These are phyloP conservation scores for Lichtheimia ramosa DNA, from an alignment of 371 early-diverging fungal species.

Conservation along the genomic window DNA sequence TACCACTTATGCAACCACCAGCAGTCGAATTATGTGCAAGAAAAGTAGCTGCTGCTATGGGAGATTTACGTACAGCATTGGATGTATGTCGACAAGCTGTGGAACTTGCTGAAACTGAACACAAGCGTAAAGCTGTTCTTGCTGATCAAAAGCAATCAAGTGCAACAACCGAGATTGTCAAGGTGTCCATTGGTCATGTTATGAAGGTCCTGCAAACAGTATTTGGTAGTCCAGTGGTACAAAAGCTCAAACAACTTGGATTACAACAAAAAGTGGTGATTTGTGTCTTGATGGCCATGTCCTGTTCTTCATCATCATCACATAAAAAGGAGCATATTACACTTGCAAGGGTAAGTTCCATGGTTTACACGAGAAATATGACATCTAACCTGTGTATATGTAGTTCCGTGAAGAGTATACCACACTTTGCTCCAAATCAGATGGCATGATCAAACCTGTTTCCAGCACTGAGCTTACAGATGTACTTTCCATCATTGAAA, in stretches of 20 bases:
- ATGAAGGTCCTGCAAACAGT: slow-evolving; percentile 67
- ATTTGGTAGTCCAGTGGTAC: slow-evolving; percentile 63
- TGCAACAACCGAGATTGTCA: slow-evolving; percentile 39
- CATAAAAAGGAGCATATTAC: slow-evolving; percentile 42
- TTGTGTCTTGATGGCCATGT: slow-evolving; percentile 48
- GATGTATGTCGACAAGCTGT: slow-evolving; percentile 89
- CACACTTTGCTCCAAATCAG: slow-evolving; percentile 37
- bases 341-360: slow-evolving; percentile 43
- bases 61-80: slow-evolving; percentile 89
- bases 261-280: slow-evolving; percentile 84
- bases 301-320: slow-evolving; percentile 21
- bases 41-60: slow-evolving; percentile 88
- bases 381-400: slow-evolving; percentile 16
- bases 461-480: slow-evolving; percentile 78
- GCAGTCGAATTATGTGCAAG: slow-evolving; percentile 93
- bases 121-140: slow-evolving; percentile 36
- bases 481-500: slow-evolving; percentile 72
- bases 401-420: slow-evolving; percentile 60
- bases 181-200: slow-evolving; percentile 81
- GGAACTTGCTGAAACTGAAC: slow-evolving; percentile 76
- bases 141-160: slow-evolving; percentile 20
- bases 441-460: slow-evolving; percentile 57
- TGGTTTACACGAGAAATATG: slow-evolving; percentile 5
- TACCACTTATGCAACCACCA: slow-evolving; percentile 73
- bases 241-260: slow-evolving; percentile 67